A percentile compares a stretch with the other conserved stretches of the same genome.
These are phyloP conservation scores for Corynascus novoguineensis DNA, from an alignment of 495 filamentous ascomycete genomes.

Conservation along the genomic window DNA sequence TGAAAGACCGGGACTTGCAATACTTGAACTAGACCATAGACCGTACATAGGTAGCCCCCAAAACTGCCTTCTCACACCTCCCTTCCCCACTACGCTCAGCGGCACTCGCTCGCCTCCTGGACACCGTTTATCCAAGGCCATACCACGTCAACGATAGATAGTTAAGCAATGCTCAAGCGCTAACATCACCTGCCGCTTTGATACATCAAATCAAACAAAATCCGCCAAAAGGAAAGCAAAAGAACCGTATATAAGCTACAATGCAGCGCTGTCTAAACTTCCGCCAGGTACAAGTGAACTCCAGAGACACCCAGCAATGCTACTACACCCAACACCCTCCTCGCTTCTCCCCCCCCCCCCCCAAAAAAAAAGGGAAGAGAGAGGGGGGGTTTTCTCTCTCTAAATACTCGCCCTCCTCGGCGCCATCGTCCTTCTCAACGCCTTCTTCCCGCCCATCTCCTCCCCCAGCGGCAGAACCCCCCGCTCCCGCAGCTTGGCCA, in stretches of 20 bases:
- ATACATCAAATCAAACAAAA: neutral
- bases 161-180: no score
- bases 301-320: slow-evolving; percentile 4
- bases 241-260: neutral
- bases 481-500: slow-evolving; percentile 66
- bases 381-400: neutral
- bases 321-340: neutral
- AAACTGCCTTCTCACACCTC: no score
- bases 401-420: slow-evolving; percentile 87
- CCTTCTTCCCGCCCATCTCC: slow-evolving; percentile 83
- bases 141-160: no score
- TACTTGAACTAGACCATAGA: neutral
- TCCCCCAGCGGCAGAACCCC: slow-evolving; percentile 62
- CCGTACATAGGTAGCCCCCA: neutral
- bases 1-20: slow-evolving; percentile 7
- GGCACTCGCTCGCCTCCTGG: no score
- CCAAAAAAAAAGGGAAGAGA: neutral
- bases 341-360: neutral
- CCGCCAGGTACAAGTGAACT: neutral
- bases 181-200: no score
- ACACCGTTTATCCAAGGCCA: no score
- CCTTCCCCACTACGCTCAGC: no score
- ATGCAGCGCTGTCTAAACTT: neutral
- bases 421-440: slow-evolving; percentile 86
- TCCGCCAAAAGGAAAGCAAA: neutral